Evolutionary conservation across 1,139 yeast genomes (phyloP).

Genomic region (Geotrichum reessii): DNA sequence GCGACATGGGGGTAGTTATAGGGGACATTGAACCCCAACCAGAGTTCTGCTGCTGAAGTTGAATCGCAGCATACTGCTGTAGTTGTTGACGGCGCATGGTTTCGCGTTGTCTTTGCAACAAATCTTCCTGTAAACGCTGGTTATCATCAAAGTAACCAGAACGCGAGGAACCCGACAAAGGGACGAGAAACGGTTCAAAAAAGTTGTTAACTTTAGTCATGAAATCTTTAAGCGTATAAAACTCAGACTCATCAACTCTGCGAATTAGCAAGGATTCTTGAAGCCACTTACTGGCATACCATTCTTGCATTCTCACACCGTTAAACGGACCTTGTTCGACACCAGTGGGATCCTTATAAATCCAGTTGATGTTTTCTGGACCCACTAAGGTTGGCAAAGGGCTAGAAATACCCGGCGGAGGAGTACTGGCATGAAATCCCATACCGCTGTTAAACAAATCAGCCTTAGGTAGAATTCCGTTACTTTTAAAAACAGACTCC

Average conservation of each 20-base stretch:
- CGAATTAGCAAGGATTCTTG: conserved; percentile 51
- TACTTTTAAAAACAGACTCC: conserved; percentile 11
- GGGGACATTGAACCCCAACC: conserved; percentile 21
- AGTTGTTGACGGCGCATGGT: conserved; percentile 22
- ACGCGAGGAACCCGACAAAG: conserved; percentile 39
- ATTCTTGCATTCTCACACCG: conserved; percentile 70
- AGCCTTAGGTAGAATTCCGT: conserved; percentile 13
- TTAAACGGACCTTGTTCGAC: conserved; percentile 76
- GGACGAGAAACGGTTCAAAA: conserved; percentile 55
- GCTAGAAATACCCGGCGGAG: conserved; percentile 28
- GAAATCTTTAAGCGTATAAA: conserved; percentile 32
- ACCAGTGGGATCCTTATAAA: conserved; percentile 64
- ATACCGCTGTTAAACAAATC: conserved; percentile 12
- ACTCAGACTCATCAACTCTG: conserved; percentile 40
- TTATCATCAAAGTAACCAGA: conserved; percentile 18
- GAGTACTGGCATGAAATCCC: conserved; percentile 20
- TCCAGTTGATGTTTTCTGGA: conserved; percentile 56
- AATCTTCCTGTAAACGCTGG: conserved; percentile 20
- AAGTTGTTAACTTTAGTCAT: conserved; percentile 43
- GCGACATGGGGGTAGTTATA: conserved; percentile 21
- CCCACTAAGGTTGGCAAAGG: conserved; percentile 25
- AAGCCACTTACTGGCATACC: conserved; percentile 64
- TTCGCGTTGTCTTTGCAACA: conserved; percentile 21
- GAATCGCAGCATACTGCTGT: conserved; percentile 21
- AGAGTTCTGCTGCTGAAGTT: conserved; percentile 17